A percentile compares a stretch with the other conserved stretches of the same genome.
Conservation (phyloP, 257 asterid species). For the Datura wrightii region DNA sequence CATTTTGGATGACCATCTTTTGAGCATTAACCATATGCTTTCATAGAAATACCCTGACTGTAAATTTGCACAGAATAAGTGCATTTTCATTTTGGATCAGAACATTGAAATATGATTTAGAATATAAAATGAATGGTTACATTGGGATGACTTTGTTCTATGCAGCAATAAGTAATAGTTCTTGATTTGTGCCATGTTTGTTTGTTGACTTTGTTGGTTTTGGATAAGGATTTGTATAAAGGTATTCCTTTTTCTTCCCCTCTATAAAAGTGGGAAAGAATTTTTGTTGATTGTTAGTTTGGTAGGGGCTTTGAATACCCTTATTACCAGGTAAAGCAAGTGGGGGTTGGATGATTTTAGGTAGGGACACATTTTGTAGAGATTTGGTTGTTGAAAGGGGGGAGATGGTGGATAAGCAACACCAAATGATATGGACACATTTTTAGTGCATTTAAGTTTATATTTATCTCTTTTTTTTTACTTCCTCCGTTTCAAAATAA, state of each 20-base stretch:
- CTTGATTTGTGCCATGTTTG: background rate
- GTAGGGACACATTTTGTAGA: constrained; percentile 26
- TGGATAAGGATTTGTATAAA: constrained; percentile 1
- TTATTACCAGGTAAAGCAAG: background rate
- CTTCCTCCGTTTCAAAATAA: no score
- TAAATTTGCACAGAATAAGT: constrained; percentile 35
- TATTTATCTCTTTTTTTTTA: no score
- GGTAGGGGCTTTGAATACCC: background rate
- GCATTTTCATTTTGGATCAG: constrained; percentile 24
- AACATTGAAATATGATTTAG: constrained; percentile 16
- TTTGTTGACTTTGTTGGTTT: constrained; percentile 10
- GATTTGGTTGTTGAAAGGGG: background rate
- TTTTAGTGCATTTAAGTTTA: background rate
- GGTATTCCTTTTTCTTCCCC: background rate
- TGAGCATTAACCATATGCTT: background rate
- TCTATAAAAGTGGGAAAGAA: background rate
- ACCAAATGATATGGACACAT: background rate
- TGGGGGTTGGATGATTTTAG: constrained; percentile 8
- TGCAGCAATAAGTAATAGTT: background rate
- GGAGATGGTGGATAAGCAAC: background rate
- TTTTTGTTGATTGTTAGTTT: background rate
- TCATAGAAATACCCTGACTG: constrained; percentile 14
- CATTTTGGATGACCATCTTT: constrained; percentile 26
- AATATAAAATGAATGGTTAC: constrained; percentile 28
- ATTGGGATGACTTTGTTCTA: background rate